Evolutionary conservation across 2,329 filamentous ascomycete genomes (phyloP).

Genomic region (Rutstroemia sp.): DNA sequence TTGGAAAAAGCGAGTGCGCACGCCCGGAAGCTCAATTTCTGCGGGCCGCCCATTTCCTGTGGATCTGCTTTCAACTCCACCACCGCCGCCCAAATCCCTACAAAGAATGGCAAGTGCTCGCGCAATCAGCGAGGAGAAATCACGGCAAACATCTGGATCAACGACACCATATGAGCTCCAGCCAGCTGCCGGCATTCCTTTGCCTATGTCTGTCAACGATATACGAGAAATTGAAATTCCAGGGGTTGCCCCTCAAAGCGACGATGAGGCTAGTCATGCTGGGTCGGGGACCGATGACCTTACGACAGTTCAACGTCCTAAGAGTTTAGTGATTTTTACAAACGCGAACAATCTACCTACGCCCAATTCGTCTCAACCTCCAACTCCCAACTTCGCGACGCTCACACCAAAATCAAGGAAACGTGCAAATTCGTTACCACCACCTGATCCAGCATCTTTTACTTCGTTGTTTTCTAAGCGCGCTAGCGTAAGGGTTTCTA

Average conservation of each 20-base stretch:
- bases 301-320: slow-evolving; percentile 30
- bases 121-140: slow-evolving; percentile 22
- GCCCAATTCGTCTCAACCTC: slow-evolving; percentile 21
- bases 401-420: slow-evolving; percentile 17
- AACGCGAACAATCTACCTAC: slow-evolving; percentile 23
- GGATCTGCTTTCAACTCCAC: slow-evolving; percentile 33
- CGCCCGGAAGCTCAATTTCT: slow-evolving; percentile 41
- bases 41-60: slow-evolving; percentile 42
- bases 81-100: slow-evolving; percentile 12
- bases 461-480: slow-evolving; percentile 16
- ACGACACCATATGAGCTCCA: slow-evolving; percentile 22
- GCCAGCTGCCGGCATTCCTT: slow-evolving; percentile 52
- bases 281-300: slow-evolving; percentile 31
- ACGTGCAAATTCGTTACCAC: slow-evolving; percentile 27
- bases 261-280: slow-evolving; percentile 50
- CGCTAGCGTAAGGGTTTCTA: not conserved
- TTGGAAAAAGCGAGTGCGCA: slow-evolving; percentile 81
- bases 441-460: slow-evolving; percentile 17
- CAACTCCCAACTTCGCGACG: slow-evolving; percentile 9
- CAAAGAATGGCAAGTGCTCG: slow-evolving; percentile 33
- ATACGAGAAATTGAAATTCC: slow-evolving; percentile 76
- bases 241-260: slow-evolving; percentile 54
- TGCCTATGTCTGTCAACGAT: slow-evolving; percentile 61
- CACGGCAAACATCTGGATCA: slow-evolving; percentile 15
- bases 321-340: slow-evolving; percentile 37